Percentiles rank a stretch among this genome's conserved stretches.
Evolutionary conservation across 2,329 filamentous ascomycete species (phyloP).

Genomic region (Ramularia endophylla): DNA sequence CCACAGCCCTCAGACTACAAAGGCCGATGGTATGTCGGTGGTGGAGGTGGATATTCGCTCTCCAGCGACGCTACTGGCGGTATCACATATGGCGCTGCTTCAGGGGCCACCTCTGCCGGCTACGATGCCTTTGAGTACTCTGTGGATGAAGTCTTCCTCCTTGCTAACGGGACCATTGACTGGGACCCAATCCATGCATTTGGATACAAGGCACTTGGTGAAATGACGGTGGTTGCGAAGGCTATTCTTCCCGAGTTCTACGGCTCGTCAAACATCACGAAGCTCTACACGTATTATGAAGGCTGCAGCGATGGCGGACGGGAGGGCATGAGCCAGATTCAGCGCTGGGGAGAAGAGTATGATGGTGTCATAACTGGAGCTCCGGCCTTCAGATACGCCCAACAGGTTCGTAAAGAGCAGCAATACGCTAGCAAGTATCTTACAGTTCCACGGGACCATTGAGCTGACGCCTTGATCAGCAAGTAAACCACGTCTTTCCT

Average conservation of each 20-base stretch:
- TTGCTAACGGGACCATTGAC: conserved; percentile 45
- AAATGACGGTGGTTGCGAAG: conserved; percentile 46
- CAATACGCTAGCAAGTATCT: too few relatives aligned
- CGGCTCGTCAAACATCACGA: conserved; percentile 12
- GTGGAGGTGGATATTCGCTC: conserved; percentile 40
- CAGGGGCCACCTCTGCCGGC: conserved; percentile 45
- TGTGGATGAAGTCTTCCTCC: conserved; percentile 29
- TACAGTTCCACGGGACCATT: too few relatives aligned
- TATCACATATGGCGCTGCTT: conserved; percentile 42
- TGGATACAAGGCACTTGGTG: conserved; percentile 45
- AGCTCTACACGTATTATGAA: conserved; percentile 36
- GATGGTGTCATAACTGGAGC: conserved; percentile 42
- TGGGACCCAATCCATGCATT: conserved; percentile 47
- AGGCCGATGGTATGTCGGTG: conserved; percentile 43
- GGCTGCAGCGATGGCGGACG: conserved; percentile 50
- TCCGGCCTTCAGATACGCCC: conserved; percentile 41
- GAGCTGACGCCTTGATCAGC: too few relatives aligned
- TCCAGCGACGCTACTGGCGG: conserved; percentile 33
- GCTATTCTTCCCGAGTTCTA: conserved; percentile 36
- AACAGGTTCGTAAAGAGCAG: too few relatives aligned
- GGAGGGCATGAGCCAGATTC: conserved; percentile 45
- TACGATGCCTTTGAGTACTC: conserved; percentile 43
- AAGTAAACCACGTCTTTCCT: conserved; percentile 38
- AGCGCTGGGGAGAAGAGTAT: conserved; percentile 45
- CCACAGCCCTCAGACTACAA: conserved; percentile 41